These are phyloP conservation scores for Polytolypa hystricis DNA, from an alignment of 2,329 filamentous ascomycete genomes.

Conservation along the genomic window DNA sequence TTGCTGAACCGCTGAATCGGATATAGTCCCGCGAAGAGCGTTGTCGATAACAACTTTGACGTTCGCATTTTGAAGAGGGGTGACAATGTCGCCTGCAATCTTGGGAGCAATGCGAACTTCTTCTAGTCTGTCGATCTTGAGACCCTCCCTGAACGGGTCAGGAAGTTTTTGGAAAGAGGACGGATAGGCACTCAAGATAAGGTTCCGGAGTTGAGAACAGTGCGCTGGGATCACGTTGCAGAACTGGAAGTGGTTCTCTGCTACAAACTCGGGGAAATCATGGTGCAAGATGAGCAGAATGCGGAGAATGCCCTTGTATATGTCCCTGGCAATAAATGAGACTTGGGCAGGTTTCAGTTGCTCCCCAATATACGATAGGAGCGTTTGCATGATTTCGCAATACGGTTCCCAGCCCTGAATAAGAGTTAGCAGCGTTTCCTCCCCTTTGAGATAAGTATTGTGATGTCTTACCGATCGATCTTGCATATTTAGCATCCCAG, in stretches of 20 bases:
- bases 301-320: constrained; percentile 75
- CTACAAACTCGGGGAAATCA: constrained; percentile 87
- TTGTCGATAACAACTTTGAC: constrained; percentile 45
- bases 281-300: constrained; percentile 79
- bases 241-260: constrained; percentile 73
- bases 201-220: constrained; percentile 77
- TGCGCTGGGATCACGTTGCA: constrained; percentile 72
- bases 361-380: constrained; percentile 65
- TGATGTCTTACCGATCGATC: constrained; percentile 38
- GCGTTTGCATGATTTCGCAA: constrained; percentile 59
- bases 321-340: constrained; percentile 60
- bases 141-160: constrained; percentile 59
- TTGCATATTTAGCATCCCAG: constrained; percentile 58
- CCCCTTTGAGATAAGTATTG: neutral
- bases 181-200: constrained; percentile 73
- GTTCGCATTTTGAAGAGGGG: constrained; percentile 36
- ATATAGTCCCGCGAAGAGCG: constrained; percentile 49
- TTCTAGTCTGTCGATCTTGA: constrained; percentile 67
- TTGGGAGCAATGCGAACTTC: constrained; percentile 59
- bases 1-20: constrained; percentile 59
- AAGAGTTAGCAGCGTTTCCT: constrained; percentile 2
- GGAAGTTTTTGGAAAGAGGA: constrained; percentile 58
- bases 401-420: constrained; percentile 62
- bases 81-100: constrained; percentile 52
- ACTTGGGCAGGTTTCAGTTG: constrained; percentile 65